phyloP scores from a whole-genome alignment of 768 basidiomycete genomes.

The Lentinula aciculospora region DNA sequence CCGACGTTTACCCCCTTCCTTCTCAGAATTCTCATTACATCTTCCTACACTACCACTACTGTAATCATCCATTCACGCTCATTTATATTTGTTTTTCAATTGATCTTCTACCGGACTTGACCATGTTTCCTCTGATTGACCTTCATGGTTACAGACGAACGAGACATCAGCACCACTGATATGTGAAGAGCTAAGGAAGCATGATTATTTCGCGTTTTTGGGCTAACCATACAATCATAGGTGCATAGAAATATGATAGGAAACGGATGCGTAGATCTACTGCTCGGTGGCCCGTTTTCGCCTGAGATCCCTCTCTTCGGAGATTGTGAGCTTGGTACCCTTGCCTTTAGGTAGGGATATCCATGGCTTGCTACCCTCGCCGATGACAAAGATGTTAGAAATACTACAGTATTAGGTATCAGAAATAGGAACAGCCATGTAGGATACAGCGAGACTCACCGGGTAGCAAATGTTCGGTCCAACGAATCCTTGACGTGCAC shows the following conservation, averaged over 20 bases:
- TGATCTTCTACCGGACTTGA: too few species aligned
- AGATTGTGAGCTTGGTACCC: conserved; percentile 95
- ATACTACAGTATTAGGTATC: conserved; percentile 42
- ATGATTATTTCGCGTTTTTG: background rate
- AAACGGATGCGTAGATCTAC: conserved; percentile 28
- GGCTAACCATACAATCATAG: conserved; percentile 9
- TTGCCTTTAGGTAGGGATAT: conserved; percentile 96
- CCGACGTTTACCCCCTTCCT: too few species aligned
- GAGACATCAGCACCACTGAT: too few species aligned
- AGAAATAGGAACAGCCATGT: background rate
- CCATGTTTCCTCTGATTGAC: too few species aligned
- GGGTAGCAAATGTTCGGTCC: conserved; percentile 95
- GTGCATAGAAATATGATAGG: background rate
- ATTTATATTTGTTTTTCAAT: too few species aligned
- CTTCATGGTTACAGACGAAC: too few species aligned
- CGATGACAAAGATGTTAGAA: conserved; percentile 97
- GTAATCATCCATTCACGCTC: too few species aligned
- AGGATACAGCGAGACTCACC: conserved; percentile 45
- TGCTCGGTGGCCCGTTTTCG: conserved; percentile 76
- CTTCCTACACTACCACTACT: too few species aligned
- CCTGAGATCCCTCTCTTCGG: conserved; percentile 92
- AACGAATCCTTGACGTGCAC: conserved; percentile 95
- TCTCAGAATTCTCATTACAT: too few species aligned
- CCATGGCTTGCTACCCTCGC: conserved; percentile 93
- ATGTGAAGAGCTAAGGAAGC: background rate